Conservation (phyloP, 768 basidiomycete species). For the Trametes maxima region DNA sequence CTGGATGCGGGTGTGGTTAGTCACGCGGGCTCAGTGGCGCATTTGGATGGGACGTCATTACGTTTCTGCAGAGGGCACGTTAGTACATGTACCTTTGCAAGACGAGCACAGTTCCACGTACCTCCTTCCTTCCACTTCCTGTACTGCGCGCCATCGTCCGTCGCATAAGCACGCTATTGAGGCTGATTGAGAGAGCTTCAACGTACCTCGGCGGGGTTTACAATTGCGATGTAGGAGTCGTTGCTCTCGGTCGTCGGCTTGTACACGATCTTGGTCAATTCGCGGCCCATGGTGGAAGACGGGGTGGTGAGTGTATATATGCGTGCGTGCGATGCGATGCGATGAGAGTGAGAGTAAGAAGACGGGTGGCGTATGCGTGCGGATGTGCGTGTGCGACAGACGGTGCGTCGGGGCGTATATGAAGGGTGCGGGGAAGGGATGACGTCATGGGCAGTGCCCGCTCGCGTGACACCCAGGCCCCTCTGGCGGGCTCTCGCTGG, state of each 20-base stretch:
- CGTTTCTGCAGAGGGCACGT: conserved; percentile 54
- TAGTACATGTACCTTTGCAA: conserved; percentile 14
- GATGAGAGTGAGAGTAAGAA: conserved; percentile 19
- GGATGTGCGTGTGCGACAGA: background rate
- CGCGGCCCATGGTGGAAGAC: conserved; percentile 34
- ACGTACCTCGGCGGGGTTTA: conserved; percentile 65
- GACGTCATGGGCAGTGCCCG: conserved; percentile 21
- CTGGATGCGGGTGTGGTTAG: conserved; percentile 38
- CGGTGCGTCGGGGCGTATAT: conserved; percentile 15
- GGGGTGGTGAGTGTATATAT: background rate
- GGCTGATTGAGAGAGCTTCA: background rate
- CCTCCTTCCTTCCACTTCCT: conserved; percentile 83
- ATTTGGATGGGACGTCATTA: conserved; percentile 41
- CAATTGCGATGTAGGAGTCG: conserved; percentile 72
- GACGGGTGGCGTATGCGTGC: conserved; percentile 10
- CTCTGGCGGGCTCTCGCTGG: conserved; percentile 10
- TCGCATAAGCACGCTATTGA: background rate
- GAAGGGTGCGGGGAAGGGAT: conserved; percentile 11
- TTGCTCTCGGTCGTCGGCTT: conserved; percentile 73
- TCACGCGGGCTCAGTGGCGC: background rate
- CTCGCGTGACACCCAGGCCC: conserved; percentile 26
- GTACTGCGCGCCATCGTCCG: conserved; percentile 45
- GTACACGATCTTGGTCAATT: conserved; percentile 73
- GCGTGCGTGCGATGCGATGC: conserved; percentile 10
- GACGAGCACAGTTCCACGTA: conserved; percentile 38